A percentile compares a stretch with the other conserved stretches of the same genome.
These are phyloP conservation scores for Athelia psychrophila DNA, from an alignment of 1,284 basidiomycete species.

Conservation along the genomic window DNA sequence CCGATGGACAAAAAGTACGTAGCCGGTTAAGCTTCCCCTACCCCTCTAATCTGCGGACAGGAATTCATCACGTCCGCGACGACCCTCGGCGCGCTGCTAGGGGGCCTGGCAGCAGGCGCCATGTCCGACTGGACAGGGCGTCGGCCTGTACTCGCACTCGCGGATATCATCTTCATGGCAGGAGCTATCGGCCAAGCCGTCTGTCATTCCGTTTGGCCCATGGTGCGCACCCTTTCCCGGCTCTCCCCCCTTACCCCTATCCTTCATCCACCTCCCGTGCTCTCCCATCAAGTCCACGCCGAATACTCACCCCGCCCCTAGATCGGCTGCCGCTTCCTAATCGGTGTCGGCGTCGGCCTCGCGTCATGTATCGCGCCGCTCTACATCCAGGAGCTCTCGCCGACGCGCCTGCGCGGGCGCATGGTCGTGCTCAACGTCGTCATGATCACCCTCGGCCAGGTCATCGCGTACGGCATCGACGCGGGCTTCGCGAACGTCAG, in stretches of 20 bases:
- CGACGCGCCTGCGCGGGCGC: conserved; percentile 70
- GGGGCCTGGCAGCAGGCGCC: conserved; percentile 68
- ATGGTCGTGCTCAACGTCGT: conserved; percentile 73
- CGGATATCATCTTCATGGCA: conserved; percentile 73
- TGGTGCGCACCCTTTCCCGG: conserved; percentile 44
- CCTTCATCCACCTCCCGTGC: not conserved
- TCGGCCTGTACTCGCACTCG: conserved; percentile 63
- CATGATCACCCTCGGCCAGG: conserved; percentile 71
- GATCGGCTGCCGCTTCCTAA: conserved; percentile 74
- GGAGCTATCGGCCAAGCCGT: conserved; percentile 72
- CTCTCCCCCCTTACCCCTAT: not conserved
- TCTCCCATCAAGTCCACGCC: not conserved
- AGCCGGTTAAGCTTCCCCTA: not conserved
- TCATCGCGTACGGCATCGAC: conserved; percentile 76
- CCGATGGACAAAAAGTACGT: conserved; percentile 62
- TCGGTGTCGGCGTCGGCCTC: conserved; percentile 67
- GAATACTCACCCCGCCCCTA: conserved; percentile 19
- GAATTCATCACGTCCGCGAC: conserved; percentile 82
- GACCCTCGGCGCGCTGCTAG: conserved; percentile 75
- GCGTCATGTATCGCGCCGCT: conserved; percentile 81
- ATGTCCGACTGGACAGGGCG: conserved; percentile 75
- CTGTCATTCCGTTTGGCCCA: conserved; percentile 65
- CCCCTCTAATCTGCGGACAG: conserved; percentile 28
- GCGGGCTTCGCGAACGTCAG: conserved; percentile 64
- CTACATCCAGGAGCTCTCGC: conserved; percentile 83